Evolutionary conservation across 2,329 filamentous ascomycete species (phyloP), one percentile per base, ranked within the genome.

Genomic region (Dactylellina leptospora): DNA sequence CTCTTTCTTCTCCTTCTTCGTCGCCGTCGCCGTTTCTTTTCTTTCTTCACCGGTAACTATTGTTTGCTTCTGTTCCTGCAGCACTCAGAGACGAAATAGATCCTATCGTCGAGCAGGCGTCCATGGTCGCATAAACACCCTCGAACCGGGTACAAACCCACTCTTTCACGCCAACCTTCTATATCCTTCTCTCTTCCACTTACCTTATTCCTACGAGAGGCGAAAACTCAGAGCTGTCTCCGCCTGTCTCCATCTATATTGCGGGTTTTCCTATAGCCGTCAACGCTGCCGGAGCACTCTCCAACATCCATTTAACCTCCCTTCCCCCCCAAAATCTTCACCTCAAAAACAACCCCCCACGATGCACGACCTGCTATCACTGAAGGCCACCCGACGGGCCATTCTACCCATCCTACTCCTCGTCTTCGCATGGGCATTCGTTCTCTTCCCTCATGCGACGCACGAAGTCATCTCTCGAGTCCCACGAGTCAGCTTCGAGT

Each of bases 361-460:
- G 11, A 60, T 50, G 56, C n/a, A 9, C 16, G 40, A 60, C 2
- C 4, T 48, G 16, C n/a, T 70, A 9, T 50, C 50, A 8, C 9
- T 28, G 1, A 63, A 63, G 27, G 20, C 47, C 58, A 40, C 30
- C n/a, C 51, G 53, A 23, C 58, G 66, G 22, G 58, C 66, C 1
- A 18, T 63, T 22, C 66, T 71, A 10, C 66, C 66, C 10, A 36
- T 71, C 2, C 18, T 45, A 9, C 58, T 71, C 18, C 51, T 71
- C 1, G 3, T 71, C 20, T 58, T 71, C 51, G 27, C 58, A 42
- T 71, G 66, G 66, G 33, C 42, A 51, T 62, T 62, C 44, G 66
- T 71, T 2, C 66, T 71, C 30, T 71, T 71, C 51, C 66, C 66
- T 2, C 30, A 53, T 22, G 51, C 58, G 27, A 58, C 58, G 1